phyloP scores from a whole-genome alignment of 768 basidiomycete genomes.

The Phaeotremella skinneri region DNA sequence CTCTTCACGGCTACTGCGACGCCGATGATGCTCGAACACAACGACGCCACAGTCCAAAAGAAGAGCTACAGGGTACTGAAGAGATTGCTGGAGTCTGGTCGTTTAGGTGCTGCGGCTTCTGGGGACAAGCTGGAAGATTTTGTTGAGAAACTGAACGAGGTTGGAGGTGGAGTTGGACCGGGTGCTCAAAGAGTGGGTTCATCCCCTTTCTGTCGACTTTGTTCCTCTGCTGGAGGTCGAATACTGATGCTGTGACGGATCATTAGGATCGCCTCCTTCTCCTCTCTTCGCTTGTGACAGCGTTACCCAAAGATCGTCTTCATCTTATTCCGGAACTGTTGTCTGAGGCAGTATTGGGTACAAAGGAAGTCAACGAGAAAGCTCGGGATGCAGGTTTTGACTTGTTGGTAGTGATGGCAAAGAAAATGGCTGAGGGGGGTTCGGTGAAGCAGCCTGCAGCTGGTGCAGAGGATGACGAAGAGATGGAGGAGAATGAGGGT shows the following conservation, averaged over 20 bases:
- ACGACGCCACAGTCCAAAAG: slow-evolving; percentile 89
- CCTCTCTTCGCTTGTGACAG: slow-evolving; percentile 65
- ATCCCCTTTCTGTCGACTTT: background rate
- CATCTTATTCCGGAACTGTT: slow-evolving; percentile 84
- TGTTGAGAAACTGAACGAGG: slow-evolving; percentile 65
- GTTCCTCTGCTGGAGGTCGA: background rate
- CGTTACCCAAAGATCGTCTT: slow-evolving; percentile 67
- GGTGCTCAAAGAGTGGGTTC: slow-evolving; percentile 78
- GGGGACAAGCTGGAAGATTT: slow-evolving; percentile 59
- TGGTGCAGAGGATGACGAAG: slow-evolving; percentile 58
- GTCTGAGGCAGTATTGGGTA: slow-evolving; percentile 89
- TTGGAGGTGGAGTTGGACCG: slow-evolving; percentile 65
- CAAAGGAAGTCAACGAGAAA: slow-evolving; percentile 95
- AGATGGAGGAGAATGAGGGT: slow-evolving; percentile 42
- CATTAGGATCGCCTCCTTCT: slow-evolving; percentile 77
- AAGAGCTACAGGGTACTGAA: slow-evolving; percentile 86
- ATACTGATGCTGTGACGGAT: slow-evolving; percentile 1
- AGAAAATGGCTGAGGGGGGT: slow-evolving; percentile 85
- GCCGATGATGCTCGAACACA: slow-evolving; percentile 66
- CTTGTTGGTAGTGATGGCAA: slow-evolving; percentile 82
- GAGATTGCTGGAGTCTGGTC: slow-evolving; percentile 66
- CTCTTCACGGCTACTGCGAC: slow-evolving; percentile 72
- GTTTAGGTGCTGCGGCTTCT: slow-evolving; percentile 51
- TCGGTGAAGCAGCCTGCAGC: slow-evolving; percentile 71
- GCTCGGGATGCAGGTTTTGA: slow-evolving; percentile 86